Evolutionary conservation across 495 filamentous ascomycete species (phyloP), one percentile per base, ranked within the genome.

Genomic region (Hyaloscypha finlandica): DNA sequence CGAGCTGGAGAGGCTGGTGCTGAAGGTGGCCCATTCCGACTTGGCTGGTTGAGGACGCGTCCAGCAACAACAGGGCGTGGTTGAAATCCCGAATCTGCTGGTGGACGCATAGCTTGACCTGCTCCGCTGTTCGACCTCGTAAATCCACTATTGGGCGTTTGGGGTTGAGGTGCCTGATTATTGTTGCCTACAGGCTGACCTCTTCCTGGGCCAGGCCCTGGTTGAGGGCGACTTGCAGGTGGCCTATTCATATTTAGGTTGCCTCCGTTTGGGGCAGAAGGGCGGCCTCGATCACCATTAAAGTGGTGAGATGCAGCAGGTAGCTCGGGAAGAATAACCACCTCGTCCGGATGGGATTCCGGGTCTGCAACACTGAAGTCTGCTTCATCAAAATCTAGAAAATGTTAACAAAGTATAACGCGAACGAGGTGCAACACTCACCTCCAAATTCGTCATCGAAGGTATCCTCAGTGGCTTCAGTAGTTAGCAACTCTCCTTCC

Each of bases 401-500:
- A 42, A 11, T 16, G 63, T 81, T 72, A 78, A 71, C 45, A 59
- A 71, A 1, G 42, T 19, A 48, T 1, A 48, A 19, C 16, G 4
- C 16, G 4, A 19, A 16, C 11, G 16, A 4, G 16, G 16, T 11
- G 16, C 42, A 48, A 19, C 42, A 48, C 84, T 77, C 81, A 85
- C 89, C 91, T 68, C 88, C 91, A 76, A 92, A 89, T 70, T 93
- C 85, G 63, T 89, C 86, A 66, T 88, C 91, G 61, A 81, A 75
- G 0, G 77, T 78, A 25, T 80, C 80, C 48, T 71, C 70, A 16
- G 68, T 64, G 22, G 61, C 66, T 66, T 59, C 31, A 48, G 53
- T 20, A 67, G 12, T 74, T 68, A 75, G 74, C 59, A 20, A 37
- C 6, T 48, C 12, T 12, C 42, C 42, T 12, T 48, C 9, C 42